phyloP scores from a whole-genome alignment of 179 eudicot genomes.

The Gypsophila paniculata region DNA sequence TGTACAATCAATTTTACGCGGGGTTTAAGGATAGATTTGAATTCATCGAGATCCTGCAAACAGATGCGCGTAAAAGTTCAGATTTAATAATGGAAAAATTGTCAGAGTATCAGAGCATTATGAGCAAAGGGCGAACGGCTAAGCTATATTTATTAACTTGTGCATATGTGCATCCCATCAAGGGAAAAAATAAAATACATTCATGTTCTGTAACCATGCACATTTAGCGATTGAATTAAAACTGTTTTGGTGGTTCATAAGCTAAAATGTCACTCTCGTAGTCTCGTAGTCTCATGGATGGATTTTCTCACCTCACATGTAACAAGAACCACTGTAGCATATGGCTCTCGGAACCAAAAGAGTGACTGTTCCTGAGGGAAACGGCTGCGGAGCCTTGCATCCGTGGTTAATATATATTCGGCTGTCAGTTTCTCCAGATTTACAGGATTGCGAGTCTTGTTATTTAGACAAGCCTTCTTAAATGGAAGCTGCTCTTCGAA shows the following conservation, averaged over 20 bases:
- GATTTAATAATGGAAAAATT: neutral
- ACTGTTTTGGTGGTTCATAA: neutral
- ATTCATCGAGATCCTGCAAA: constrained; percentile 90
- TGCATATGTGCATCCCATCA: no score
- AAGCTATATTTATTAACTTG: no score
- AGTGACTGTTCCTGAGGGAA: constrained; percentile 79
- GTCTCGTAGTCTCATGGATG: no score
- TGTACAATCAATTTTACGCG: constrained; percentile 81
- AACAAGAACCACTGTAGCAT: constrained; percentile 88
- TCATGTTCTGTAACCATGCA: no score
- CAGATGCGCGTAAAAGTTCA: neutral
- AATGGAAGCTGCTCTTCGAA: constrained; percentile 77
- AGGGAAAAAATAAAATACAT: no score
- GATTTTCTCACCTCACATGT: constrained; percentile 89
- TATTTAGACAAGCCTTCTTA: constrained; percentile 63
- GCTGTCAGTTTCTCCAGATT: constrained; percentile 70
- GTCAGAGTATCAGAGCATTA: neutral
- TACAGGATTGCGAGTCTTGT: constrained; percentile 90
- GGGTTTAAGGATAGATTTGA: constrained; percentile 85
- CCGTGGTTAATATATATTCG: constrained; percentile 81
- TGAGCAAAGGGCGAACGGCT: neutral
- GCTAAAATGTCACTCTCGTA: neutral
- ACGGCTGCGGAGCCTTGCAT: constrained; percentile 90
- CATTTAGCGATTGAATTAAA: no score
- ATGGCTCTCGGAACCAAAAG: constrained; percentile 96